phyloP scores from a whole-genome alignment of 2,329 filamentous ascomycete genomes.

The Phialemoniopsis sp. region DNA sequence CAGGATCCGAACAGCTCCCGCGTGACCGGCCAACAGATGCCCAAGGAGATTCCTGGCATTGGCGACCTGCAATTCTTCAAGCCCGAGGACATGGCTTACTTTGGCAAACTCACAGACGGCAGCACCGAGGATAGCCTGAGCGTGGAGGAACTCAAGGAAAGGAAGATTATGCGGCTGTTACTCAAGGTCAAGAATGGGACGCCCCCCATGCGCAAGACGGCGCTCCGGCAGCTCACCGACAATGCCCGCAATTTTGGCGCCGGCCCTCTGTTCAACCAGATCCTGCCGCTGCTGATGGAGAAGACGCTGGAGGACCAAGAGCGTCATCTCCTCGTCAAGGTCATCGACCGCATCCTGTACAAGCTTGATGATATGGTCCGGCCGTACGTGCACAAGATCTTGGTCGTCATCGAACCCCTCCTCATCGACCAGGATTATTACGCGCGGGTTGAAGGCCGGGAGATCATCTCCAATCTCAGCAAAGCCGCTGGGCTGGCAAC shows the following conservation, averaged over 20 bases:
- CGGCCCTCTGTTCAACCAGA: constrained; percentile 93
- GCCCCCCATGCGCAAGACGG: constrained; percentile 97
- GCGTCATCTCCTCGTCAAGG: constrained; percentile 95
- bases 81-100: constrained; percentile 97
- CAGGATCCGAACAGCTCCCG: constrained; percentile 86
- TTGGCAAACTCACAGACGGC: constrained; percentile 93
- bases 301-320: constrained; percentile 97
- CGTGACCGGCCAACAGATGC: constrained; percentile 82
- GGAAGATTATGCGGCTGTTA: constrained; percentile 95
- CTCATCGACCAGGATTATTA: constrained; percentile 99
- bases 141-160: constrained; percentile 93
- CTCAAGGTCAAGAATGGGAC: constrained; percentile 99
- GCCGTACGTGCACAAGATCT: constrained; percentile 95
- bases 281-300: constrained; percentile 95
- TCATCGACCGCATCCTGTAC: constrained; percentile 97
- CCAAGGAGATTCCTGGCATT: constrained; percentile 92
- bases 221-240: constrained; percentile 92
- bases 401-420: constrained; percentile 97
- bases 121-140: constrained; percentile 87
- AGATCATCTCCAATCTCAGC: constrained; percentile 96
- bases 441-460: constrained; percentile 92
- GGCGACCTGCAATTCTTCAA: constrained; percentile 98
- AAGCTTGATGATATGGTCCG: constrained; percentile 96
- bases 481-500: constrained; percentile 96
- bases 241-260: constrained; percentile 96